These are phyloP conservation scores for Dothidotthia symphoricarpi DNA, from an alignment of 2,329 filamentous ascomycete species.

Conservation along the genomic window DNA sequence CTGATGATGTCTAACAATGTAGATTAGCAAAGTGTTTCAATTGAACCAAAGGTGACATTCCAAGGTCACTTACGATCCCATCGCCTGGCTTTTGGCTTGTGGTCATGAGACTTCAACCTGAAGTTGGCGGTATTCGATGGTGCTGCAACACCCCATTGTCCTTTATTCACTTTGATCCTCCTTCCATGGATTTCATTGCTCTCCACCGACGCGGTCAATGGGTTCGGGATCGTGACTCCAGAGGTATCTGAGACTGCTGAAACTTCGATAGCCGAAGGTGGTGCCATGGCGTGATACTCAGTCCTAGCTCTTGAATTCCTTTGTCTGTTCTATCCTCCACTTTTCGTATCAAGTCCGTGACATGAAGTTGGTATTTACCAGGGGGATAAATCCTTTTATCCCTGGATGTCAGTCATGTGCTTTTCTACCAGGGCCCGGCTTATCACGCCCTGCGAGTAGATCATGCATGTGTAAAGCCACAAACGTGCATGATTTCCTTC, in stretches of 20 bases:
- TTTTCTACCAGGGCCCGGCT: neutral
- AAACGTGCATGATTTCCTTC: slow-evolving; percentile 19
- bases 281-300: slow-evolving; percentile 23
- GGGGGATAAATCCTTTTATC: slow-evolving; percentile 4
- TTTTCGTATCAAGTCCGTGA: no score
- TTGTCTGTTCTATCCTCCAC: neutral
- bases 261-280: slow-evolving; percentile 43
- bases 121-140: slow-evolving; percentile 78
- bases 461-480: no score
- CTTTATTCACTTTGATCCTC: slow-evolving; percentile 67
- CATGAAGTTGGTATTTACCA: neutral
- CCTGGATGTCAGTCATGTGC: slow-evolving; percentile 2
- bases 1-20: slow-evolving; percentile 42
- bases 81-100: slow-evolving; percentile 73
- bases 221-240: slow-evolving; percentile 47
- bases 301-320: neutral
- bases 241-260: slow-evolving; percentile 50
- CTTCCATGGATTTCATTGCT: slow-evolving; percentile 66
- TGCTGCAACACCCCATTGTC: slow-evolving; percentile 73
- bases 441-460: slow-evolving; percentile 23
- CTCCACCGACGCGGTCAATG: slow-evolving; percentile 52
- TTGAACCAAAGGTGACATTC: no score
- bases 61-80: slow-evolving; percentile 77
- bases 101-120: slow-evolving; percentile 60
- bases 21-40: slow-evolving; percentile 4